Percentiles rank a stretch among this genome's conserved stretches.
These are phyloP conservation scores for Ogataea methanolica DNA, from an alignment of 805 yeast species.

Conservation along the genomic window DNA sequence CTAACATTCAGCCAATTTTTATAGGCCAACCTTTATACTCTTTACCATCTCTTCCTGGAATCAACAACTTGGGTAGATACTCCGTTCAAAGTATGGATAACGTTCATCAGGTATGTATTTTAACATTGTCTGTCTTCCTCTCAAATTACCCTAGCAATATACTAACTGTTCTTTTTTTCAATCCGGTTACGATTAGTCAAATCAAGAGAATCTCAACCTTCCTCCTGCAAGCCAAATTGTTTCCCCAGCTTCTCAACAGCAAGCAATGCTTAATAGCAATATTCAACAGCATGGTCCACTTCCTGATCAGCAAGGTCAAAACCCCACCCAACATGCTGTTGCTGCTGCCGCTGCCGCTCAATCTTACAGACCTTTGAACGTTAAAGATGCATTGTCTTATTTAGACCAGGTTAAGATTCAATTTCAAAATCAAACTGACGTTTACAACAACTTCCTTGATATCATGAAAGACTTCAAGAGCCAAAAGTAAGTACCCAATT, in stretches of 20 bases:
- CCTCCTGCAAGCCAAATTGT: slow-evolving; percentile 28
- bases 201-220: slow-evolving; percentile 26
- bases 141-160: background rate
- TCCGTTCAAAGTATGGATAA: slow-evolving; percentile 44
- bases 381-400: slow-evolving; percentile 92
- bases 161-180: slow-evolving; percentile 22
- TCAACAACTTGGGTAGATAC: slow-evolving; percentile 43
- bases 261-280: slow-evolving; percentile 13
- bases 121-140: slow-evolving; percentile 1
- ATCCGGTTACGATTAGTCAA: slow-evolving; percentile 8
- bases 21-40: slow-evolving; percentile 46
- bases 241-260: slow-evolving; percentile 15
- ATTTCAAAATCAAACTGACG: slow-evolving; percentile 89
- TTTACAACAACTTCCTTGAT: slow-evolving; percentile 91
- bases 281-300: slow-evolving; percentile 6
- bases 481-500: slow-evolving; percentile 52
- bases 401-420: slow-evolving; percentile 94
- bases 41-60: slow-evolving; percentile 49
- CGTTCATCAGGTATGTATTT: slow-evolving; percentile 25
- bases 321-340: slow-evolving; percentile 19
- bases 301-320: slow-evolving; percentile 13
- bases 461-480: slow-evolving; percentile 99
- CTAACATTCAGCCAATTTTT: slow-evolving; percentile 3
- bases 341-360: slow-evolving; percentile 23
- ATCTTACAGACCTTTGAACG: slow-evolving; percentile 78